A percentile compares a stretch with the other conserved stretches of the same genome.
Evolutionary conservation across 495 filamentous ascomycete genomes (phyloP).

Genomic region (Lepidopterella palustris): DNA sequence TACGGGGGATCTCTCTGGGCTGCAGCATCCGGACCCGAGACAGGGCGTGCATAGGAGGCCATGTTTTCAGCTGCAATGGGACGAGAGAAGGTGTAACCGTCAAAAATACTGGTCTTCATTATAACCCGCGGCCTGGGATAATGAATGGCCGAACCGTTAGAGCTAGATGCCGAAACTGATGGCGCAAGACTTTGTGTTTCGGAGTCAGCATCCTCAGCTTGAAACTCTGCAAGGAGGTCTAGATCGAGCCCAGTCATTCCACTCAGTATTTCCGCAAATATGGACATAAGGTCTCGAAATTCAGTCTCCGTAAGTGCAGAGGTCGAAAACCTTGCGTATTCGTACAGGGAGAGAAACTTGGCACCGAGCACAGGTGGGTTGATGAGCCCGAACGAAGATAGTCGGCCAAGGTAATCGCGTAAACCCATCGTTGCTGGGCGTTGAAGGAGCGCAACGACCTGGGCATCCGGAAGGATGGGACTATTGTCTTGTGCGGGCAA

Average conservation of each 20-base stretch:
- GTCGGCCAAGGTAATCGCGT: conserved; percentile 67
- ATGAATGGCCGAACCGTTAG: conserved; percentile 4
- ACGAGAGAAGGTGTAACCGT: too few relatives aligned
- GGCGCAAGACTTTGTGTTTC: conserved; percentile 15
- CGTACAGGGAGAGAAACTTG: conserved; percentile 70
- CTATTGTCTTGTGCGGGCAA: conserved; percentile 11
- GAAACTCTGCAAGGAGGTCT: conserved; percentile 23
- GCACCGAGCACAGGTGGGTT: conserved; percentile 47
- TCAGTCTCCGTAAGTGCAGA: conserved; percentile 53
- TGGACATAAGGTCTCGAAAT: conserved; percentile 76
- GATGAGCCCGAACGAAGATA: conserved; percentile 62
- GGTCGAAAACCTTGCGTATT: conserved; percentile 73
- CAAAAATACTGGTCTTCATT: conserved; percentile 1
- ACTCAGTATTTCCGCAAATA: conserved; percentile 76
- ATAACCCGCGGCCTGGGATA: conserved; percentile 17
- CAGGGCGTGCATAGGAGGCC: too few relatives aligned
- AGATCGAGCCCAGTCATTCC: conserved; percentile 62
- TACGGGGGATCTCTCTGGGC: too few relatives aligned
- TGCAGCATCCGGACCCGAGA: too few relatives aligned
- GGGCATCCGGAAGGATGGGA: conserved; percentile 45
- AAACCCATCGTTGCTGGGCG: conserved; percentile 68
- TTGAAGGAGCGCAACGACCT: conserved; percentile 63
- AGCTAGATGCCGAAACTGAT: conserved; percentile 9
- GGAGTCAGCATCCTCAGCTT: conserved; percentile 1
- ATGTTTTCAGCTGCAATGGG: too few relatives aligned